phyloP scores from a whole-genome alignment of 139 green algal species.

The Micractinium sp. region DNA sequence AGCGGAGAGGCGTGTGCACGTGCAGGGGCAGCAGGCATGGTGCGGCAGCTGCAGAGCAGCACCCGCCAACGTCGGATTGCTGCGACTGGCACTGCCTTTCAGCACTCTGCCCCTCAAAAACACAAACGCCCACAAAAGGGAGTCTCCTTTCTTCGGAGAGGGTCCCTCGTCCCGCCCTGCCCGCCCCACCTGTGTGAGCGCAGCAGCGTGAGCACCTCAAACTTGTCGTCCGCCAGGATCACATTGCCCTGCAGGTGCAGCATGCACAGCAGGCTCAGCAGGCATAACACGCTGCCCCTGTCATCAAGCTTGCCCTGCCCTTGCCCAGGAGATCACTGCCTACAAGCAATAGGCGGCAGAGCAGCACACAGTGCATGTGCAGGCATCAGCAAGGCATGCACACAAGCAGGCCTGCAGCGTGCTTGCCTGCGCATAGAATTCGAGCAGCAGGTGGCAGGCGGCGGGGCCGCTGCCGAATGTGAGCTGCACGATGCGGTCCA shows the following conservation, averaged over 20 bases:
- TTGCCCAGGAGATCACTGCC: background rate
- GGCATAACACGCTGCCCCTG: too few species aligned
- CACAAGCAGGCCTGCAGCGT: too few species aligned
- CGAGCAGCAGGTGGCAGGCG: slow-evolving; percentile 92
- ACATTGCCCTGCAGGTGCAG: slow-evolving; percentile 84
- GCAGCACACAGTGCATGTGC: background rate
- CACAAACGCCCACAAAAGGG: too few species aligned
- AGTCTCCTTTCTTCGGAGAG: too few species aligned
- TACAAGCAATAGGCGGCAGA: background rate
- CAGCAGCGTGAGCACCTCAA: slow-evolving; percentile 93
- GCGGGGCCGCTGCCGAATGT: slow-evolving; percentile 87
- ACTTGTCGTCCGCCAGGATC: slow-evolving; percentile 89
- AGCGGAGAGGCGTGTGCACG: too few species aligned
- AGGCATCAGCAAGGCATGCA: background rate
- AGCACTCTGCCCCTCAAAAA: too few species aligned
- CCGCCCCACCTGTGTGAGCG: slow-evolving; percentile 72
- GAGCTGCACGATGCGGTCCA: slow-evolving; percentile 95
- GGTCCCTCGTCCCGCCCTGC: background rate
- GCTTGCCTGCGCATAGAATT: slow-evolving; percentile 90
- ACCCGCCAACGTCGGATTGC: too few species aligned
- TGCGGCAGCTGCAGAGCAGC: background rate
- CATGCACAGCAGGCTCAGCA: background rate
- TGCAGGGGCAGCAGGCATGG: too few species aligned
- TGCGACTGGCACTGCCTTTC: too few species aligned
- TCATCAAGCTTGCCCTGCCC: background rate